Evolutionary conservation across 768 basidiomycete species (phyloP), one percentile per base, ranked within the genome.

Genomic region (Podaxis mareebaensis): DNA sequence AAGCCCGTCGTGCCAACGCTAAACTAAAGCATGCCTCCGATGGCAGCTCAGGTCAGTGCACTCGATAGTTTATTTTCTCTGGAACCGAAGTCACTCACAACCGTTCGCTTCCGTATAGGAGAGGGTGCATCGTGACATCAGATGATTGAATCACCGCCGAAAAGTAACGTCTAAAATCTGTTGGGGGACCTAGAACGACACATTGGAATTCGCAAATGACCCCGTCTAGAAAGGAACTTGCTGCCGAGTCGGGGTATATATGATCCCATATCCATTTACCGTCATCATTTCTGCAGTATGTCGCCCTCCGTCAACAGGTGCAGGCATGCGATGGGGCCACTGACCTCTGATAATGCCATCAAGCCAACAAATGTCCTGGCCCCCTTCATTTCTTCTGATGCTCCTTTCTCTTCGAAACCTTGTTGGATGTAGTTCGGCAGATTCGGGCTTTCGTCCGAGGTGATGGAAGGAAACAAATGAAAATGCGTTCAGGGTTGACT

Each of bases 1-100:
- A 75, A 46, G 61, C 72, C 57, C 65, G 72, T 48, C 64, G 65
- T 52, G 48, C 53, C 30, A 52, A 48, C 28, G 52, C 38, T 44
- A 60, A 67, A 53, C 49, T 26, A n/a, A 53, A 44, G 40, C 24
- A 30, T 7, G 13, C 12, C 3, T 44, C 61, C 30, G 53, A 44
- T 59, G 22, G 46, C 42, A 36, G 24, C 8, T 38, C 60, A 46
- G 61, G 58, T 55, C 13, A 53, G 61, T 52, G 13, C n/a, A 40
- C 15, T 57, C 44, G 22, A 46, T 38, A 30, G 39, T 28, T 15
- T 54, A 15, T 36, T 52, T 39, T 42, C 36, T 3, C 36, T 60
- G 51, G 38, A 36, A 52, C 22, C 38, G 17, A 36, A 20, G 30
- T 39, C 44, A 13, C 53, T 55, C 53, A 38, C 52, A 40, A 22